Evolutionary conservation across 495 filamentous ascomycete genomes (phyloP), one percentile per base, ranked within the genome.

Genomic region (Extremus antarcticus): DNA sequence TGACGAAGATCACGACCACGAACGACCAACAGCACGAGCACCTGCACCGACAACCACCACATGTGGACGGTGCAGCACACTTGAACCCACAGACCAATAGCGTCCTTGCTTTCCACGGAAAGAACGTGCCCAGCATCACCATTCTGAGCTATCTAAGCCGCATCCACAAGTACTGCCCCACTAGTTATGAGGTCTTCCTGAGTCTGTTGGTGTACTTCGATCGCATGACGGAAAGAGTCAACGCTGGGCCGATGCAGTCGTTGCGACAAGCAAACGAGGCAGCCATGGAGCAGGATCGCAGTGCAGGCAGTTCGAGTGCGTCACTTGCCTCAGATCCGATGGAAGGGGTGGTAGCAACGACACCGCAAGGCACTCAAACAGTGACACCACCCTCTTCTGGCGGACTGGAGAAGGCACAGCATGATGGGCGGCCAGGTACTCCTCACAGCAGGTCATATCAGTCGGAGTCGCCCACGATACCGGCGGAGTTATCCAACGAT

Each of bases 101-200:
- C 53, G 92, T 99, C 1, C 80, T 99, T 11, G 94, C 92, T n/a
- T 99, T 99, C 63, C 92, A 99, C 68, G 92, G 92, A 23, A 99
- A 97, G 71, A 99, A 99, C 58, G 88, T 97, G 9, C 92, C 92
- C 1, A 92, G 85, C 65, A 99, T 99, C 57, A 94, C 90, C 32
- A 97, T 99, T 52, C 73, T 94, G 53, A 97, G 89, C 75, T 99
- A 99, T 60, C 74, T 99, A 24, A 91, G 82, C 65, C 85, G 92
- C 45, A 97, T 99, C 62, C 91, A 99, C 67, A 97, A 96, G 70
- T 99, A 99, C 65, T 99, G 92, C 63, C 92, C 92, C 0, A 97
- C 94, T 2, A 97, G 92, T 3, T 99, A 95, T 68, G 92, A 99
- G 70, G 92, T 99, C 0, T 99, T 99, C 63, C 73, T 99, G 40